Base-by-base conservation (phyloP, 495 filamentous ascomycete genomes). In the Usnea hakonensis region DNA sequence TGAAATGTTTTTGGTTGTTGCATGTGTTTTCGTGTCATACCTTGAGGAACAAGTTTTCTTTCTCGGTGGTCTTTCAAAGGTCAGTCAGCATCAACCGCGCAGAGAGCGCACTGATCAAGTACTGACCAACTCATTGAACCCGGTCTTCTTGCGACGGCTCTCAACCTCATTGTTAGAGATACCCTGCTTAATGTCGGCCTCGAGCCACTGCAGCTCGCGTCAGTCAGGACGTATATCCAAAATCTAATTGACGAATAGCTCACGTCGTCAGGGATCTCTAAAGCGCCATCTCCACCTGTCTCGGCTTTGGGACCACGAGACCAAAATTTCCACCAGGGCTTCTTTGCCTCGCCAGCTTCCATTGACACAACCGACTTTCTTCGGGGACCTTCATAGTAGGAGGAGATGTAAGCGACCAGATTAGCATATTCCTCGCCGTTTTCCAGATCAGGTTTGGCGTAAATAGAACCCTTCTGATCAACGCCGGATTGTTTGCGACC, bases 141-240 rank as follows among this genome's bases (percentile, higher is more conserved):
- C 88, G 65, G 77, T 81, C 65, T 79, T 81, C 73, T 81, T 86
- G 61, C 88, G 83, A 65, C 88, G 83, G 53, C 72, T 68, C 64
- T 89, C 87, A 62, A 90, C 81, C 57, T 88, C 82, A 40, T 58
- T 60, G 64, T 68, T 72, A 46, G 71, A 76, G 53, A 92, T 71
- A 77, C 89, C 89, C 46, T 78, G 64, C 64, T 78, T 79, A 67
- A 90, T 83, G 62, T 90, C 86, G 63, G 87, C 87, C 40, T 86
- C 77, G 59, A 90, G 76, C 88, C 87, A 90, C 55, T 67, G 32
- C 26, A 3, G 16, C 16, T 41, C 60, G 44, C 43, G 54, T 54
- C 23, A 53, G 32, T 17, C 11, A 44, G 16, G n/a, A 4, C 5
- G 32, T n/a, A 38, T 30, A 28, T 57, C 28, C 36, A 57, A 7